These are phyloP conservation scores for Lantana camara DNA, from an alignment of 257 asterid genomes.

Conservation along the genomic window DNA sequence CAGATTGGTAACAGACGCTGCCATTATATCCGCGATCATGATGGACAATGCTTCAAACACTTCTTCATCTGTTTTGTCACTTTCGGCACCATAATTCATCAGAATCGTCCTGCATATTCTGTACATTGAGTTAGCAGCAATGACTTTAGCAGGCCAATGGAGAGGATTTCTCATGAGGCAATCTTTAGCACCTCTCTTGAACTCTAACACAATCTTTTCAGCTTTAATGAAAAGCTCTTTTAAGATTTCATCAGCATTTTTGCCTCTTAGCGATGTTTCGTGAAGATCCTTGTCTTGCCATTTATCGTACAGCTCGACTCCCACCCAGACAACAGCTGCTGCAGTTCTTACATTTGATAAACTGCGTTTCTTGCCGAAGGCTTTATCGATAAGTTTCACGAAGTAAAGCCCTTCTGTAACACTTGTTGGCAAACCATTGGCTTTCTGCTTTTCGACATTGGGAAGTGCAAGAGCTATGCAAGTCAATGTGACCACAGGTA, in stretches of 20 bases:
- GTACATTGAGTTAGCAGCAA: slow-evolving; percentile 52
- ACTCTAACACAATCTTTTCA: slow-evolving; percentile 31
- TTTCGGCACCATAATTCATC: slow-evolving; percentile 13
- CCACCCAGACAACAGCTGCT: slow-evolving; percentile 43
- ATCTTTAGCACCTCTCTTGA: slow-evolving; percentile 27
- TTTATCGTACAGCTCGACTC: slow-evolving; percentile 36
- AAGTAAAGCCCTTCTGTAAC: slow-evolving; percentile 38
- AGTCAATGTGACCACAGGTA: slow-evolving; percentile 49
- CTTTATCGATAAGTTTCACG: slow-evolving; percentile 35
- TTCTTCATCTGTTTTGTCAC: slow-evolving; percentile 28
- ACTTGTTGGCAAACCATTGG: slow-evolving; percentile 15
- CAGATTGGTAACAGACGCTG: slow-evolving; percentile 42
- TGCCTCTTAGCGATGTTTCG: slow-evolving; percentile 21
- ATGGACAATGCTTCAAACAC: slow-evolving; percentile 29
- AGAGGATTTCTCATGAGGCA: slow-evolving; percentile 40
- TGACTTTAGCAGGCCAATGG: slow-evolving; percentile 39
- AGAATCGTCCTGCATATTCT: slow-evolving; percentile 35
- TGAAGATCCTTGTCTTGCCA: slow-evolving; percentile 42
- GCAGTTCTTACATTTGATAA: slow-evolving; percentile 33
- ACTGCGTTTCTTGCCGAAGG: slow-evolving; percentile 21
- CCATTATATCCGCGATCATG: slow-evolving; percentile 45
- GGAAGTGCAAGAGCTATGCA: slow-evolving; percentile 51
- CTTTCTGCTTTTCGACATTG: slow-evolving; percentile 25
- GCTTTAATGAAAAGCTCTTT: slow-evolving; percentile 31
- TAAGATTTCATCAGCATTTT: slow-evolving; percentile 26